These are phyloP conservation scores for Malus fusca DNA, from an alignment of 306 rosid genomes.

Conservation along the genomic window DNA sequence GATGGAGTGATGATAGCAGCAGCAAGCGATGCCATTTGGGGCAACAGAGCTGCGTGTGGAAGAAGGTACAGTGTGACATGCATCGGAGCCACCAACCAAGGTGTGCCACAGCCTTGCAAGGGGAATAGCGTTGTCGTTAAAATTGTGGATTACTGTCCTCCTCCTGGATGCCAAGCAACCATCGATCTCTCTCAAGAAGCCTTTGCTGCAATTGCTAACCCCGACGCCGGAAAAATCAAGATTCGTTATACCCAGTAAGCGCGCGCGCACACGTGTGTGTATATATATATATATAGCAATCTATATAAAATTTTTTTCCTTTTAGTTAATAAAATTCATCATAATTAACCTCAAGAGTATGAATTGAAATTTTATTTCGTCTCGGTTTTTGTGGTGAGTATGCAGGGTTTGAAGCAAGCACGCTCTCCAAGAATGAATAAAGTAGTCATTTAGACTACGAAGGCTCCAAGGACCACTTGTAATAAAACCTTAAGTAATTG, in stretches of 20 bases:
- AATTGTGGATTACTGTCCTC: constrained; percentile 16
- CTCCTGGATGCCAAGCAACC: constrained; percentile 10
- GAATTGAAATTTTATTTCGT: too few relatives aligned
- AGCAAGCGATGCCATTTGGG: constrained; percentile 3
- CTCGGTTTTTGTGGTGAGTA: too few relatives aligned
- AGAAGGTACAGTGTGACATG: not conserved
- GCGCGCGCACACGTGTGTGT: not conserved
- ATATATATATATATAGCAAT: too few relatives aligned
- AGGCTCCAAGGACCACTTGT: too few relatives aligned
- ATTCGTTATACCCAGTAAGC: constrained; percentile 14
- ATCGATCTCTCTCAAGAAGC: constrained; percentile 23
- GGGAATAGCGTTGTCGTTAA: constrained; percentile 3
- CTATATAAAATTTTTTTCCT: too few relatives aligned
- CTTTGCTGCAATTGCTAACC: constrained; percentile 12
- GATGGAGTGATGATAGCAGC: constrained; percentile 3
- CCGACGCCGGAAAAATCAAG: constrained; percentile 6
- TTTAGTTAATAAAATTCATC: too few relatives aligned
- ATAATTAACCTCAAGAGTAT: too few relatives aligned
- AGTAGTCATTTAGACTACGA: too few relatives aligned
- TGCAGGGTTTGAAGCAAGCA: too few relatives aligned
- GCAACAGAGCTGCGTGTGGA: not conserved
- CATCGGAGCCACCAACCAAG: constrained; percentile 7
- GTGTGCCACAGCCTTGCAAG: constrained; percentile 11
- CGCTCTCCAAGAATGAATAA: too few relatives aligned
- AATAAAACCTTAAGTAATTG: too few relatives aligned